Evolutionary conservation across 2,329 filamentous ascomycete genomes (phyloP).

Genomic region (Paracamarosporium sp.): DNA sequence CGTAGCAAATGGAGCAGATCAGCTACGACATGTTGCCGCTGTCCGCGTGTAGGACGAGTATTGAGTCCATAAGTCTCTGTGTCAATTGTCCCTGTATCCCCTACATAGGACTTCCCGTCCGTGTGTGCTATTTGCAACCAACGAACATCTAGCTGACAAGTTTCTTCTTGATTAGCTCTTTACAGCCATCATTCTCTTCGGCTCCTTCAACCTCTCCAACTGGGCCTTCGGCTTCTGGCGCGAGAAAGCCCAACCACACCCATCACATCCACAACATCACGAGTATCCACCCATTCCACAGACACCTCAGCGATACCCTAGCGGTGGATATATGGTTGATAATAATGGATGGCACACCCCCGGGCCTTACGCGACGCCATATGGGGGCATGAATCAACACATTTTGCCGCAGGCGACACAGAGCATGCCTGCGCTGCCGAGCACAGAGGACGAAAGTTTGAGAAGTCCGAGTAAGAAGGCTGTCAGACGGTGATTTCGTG

Average conservation of each 20-base stretch:
- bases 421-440: conserved; percentile 35
- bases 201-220: conserved; percentile 64
- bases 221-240: conserved; percentile 65
- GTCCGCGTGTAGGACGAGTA: background rate
- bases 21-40: background rate
- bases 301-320: conserved; percentile 38
- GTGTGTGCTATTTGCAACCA: background rate
- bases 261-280: conserved; percentile 23
- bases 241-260: conserved; percentile 40
- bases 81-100: background rate
- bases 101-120: background rate
- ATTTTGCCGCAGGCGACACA: conserved; percentile 31
- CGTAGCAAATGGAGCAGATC: background rate
- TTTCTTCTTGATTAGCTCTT: conserved; percentile 50
- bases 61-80: background rate
- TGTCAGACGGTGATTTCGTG: conserved; percentile 15
- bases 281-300: conserved; percentile 31
- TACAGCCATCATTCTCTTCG: conserved; percentile 55
- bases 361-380: conserved; percentile 31
- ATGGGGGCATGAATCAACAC: conserved; percentile 26
- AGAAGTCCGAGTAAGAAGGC: conserved; percentile 28
- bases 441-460: conserved; percentile 13
- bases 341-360: conserved; percentile 27
- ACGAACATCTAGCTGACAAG: background rate
- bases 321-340: conserved; percentile 22